Evolutionary conservation across 345 rosid species (phyloP).

Genomic region (Murraya paniculata): DNA sequence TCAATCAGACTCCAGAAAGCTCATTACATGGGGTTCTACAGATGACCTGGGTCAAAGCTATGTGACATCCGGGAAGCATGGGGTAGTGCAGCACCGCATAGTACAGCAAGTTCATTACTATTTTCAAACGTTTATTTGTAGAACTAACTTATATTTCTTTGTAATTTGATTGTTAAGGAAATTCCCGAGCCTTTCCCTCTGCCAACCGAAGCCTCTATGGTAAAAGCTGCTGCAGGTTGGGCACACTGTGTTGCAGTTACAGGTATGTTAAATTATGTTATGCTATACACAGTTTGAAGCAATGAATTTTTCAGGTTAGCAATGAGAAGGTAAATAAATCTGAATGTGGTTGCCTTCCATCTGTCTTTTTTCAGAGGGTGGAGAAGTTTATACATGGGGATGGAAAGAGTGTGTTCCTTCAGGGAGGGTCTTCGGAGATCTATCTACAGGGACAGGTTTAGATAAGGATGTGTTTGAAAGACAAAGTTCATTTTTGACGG

Average conservation of each 20-base stretch:
- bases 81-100: slow-evolving; percentile 43
- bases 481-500: slow-evolving; percentile 50
- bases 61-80: slow-evolving; percentile 92
- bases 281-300: not conserved
- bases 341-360: not conserved
- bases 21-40: slow-evolving; percentile 97
- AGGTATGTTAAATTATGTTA: slow-evolving; percentile 37
- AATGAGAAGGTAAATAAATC: not conserved
- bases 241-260: slow-evolving; percentile 93
- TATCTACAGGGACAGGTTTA: slow-evolving; percentile 25
- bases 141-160: slow-evolving; percentile 5
- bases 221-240: slow-evolving; percentile 92
- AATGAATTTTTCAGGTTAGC: not conserved
- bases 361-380: slow-evolving; percentile 47
- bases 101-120: slow-evolving; percentile 8
- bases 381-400: slow-evolving; percentile 95
- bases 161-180: slow-evolving; percentile 49
- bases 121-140: not conserved
- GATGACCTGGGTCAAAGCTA: slow-evolving; percentile 99
- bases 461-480: slow-evolving; percentile 59
- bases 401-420: slow-evolving; percentile 99
- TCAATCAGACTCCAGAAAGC: slow-evolving; percentile 82
- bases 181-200: slow-evolving; percentile 94
- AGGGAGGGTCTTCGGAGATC: slow-evolving; percentile 70
- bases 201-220: slow-evolving; percentile 63